A percentile compares a stretch with the other conserved stretches of the same genome.
Evolutionary conservation across 345 rosid genomes (phyloP).

Genomic region (Ceriops zippeliana): DNA sequence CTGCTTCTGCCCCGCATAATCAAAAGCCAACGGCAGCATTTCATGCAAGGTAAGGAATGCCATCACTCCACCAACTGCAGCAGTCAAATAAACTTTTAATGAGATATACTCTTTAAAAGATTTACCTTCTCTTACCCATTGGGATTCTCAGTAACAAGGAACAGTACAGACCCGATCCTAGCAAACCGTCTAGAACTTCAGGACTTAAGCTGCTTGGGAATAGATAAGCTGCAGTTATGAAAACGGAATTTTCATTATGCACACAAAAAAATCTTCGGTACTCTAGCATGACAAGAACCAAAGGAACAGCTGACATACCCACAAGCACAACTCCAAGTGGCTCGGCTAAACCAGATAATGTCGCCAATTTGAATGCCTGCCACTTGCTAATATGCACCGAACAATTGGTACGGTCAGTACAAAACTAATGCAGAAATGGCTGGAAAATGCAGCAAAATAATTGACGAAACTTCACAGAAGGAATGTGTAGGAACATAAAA

Average conservation of each 20-base stretch:
- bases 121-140: conserved; percentile 1
- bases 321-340: conserved; percentile 94
- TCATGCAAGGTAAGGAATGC: conserved; percentile 96
- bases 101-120: not conserved
- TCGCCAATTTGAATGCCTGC: conserved; percentile 96
- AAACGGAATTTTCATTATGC: conserved; percentile 7
- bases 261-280: not conserved
- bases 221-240: conserved; percentile 66
- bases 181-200: conserved; percentile 88
- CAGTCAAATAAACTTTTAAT: conserved; percentile 8
- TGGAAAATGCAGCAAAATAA: not conserved
- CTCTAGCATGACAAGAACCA: not conserved
- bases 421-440: not conserved
- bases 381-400: conserved; percentile 65
- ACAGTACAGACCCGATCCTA: conserved; percentile 68
- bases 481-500: not conserved
- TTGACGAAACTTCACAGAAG: not conserved
- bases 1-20: conserved; percentile 97
- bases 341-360: conserved; percentile 95
- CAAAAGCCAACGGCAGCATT: conserved; percentile 97
- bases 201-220: conserved; percentile 92
- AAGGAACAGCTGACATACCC: conserved; percentile 43
- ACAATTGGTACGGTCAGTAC: not conserved
- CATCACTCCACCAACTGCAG: conserved; percentile 98
- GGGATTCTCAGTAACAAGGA: conserved; percentile 1